Evolutionary conservation across 257 asterid species (phyloP), one percentile per base, ranked within the genome.

Genomic region (Penstemon davidsonii): DNA sequence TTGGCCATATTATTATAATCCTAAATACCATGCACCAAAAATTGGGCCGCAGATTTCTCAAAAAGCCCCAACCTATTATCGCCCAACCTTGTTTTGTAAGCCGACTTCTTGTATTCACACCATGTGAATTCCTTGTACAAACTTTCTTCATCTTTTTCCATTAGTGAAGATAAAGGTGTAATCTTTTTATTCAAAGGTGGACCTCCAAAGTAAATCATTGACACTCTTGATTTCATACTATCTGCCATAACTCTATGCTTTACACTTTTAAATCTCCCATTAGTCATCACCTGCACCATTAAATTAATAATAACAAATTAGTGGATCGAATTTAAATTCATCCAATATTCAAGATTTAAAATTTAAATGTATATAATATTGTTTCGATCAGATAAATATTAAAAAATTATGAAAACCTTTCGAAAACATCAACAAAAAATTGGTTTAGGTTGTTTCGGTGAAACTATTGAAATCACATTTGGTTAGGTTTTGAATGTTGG

Each of bases 181-280:
- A 88, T 84, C 81, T 70, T 84, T 67, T 76, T 76, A 8, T 43
- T 60, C 78, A 81, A 50, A 41, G 89, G 79, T 57, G 96, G 88
- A 49, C 96, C 96, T 3, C 88, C 96, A 36, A 88, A 82, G 78
- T 62, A 88, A 9, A 88, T 78, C 93, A 88, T 88, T 3, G 96
- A 88, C 59, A 86, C 76, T 44, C 96, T 67, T 0, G 86, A 70
- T 5, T 74, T 69, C 68, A 36, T 9, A 1, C 80, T 47, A 0
- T 75, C 78, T 0, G 89, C 88, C 72, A 83, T 0, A 12, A 86
- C 96, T 59, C 93, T 81, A 45, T 88, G 96, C 80, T 81, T 88
- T 40, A 86, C 87, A 55, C 92, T 86, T 61, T 69, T 76, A 38
- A 86, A 83, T 60, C 87, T 83, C 9, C 89, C 92, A 64, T 86